Percentiles rank a stretch among this genome's conserved stretches.
phyloP scores from a whole-genome alignment of 345 rosid genomes.

The Microcos paniculata region DNA sequence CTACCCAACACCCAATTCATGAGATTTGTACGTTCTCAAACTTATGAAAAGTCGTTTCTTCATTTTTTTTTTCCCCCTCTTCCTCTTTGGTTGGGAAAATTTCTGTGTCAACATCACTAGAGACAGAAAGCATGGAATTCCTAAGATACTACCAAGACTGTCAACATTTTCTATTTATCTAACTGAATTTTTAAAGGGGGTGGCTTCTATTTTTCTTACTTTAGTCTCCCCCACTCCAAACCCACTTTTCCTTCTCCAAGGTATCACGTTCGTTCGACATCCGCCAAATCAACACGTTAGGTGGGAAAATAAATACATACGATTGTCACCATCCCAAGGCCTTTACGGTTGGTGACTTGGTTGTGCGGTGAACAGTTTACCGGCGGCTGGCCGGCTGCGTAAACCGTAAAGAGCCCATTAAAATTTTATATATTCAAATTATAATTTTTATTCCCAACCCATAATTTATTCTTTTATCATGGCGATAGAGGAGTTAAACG shows the following conservation, averaged over 20 bases:
- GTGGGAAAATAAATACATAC: background rate
- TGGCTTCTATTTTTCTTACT: background rate
- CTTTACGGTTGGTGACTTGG: constrained; percentile 2
- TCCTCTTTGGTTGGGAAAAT: background rate
- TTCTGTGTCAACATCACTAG: background rate
- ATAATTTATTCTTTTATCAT: too few relatives aligned
- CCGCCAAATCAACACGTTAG: background rate
- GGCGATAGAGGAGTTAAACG: background rate
- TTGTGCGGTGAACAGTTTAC: background rate
- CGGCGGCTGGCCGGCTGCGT: too few relatives aligned
- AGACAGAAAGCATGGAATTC: background rate
- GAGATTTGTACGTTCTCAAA: background rate
- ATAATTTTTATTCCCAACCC: too few relatives aligned
- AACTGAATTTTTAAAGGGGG: background rate
- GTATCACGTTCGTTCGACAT: background rate
- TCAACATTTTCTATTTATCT: background rate
- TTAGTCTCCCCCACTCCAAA: background rate
- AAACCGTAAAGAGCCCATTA: background rate
- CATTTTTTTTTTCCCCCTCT: background rate
- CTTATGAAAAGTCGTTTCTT: background rate
- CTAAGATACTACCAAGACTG: background rate
- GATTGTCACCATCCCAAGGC: background rate
- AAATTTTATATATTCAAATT: background rate
- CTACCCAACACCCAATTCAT: background rate
- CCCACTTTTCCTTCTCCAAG: background rate